phyloP scores from a whole-genome alignment of 495 filamentous ascomycete genomes.

The Talaromyces nanjingensis region DNA sequence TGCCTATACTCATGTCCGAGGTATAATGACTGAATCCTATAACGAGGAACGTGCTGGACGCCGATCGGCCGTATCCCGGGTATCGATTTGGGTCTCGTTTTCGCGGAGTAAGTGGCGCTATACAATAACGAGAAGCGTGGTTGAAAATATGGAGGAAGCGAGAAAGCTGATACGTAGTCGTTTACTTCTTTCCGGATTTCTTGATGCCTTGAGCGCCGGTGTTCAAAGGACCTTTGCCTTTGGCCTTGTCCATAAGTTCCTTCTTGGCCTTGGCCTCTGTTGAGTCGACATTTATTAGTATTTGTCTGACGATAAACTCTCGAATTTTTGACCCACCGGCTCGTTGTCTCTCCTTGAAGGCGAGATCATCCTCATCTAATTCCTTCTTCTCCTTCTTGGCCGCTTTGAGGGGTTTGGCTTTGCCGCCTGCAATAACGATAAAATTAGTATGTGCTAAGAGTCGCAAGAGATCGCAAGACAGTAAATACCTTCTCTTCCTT shows the following conservation, averaged over 20 bases:
- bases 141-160: neutral
- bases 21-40: constrained; percentile 22
- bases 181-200: constrained; percentile 84
- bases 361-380: constrained; percentile 68
- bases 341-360: constrained; percentile 66
- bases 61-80: constrained; percentile 3
- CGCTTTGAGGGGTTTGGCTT: constrained; percentile 76
- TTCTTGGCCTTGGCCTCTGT: constrained; percentile 73
- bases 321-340: constrained; percentile 46
- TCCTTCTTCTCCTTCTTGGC: constrained; percentile 73
- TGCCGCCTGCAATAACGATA: constrained; percentile 53
- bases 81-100: neutral
- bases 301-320: neutral
- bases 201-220: constrained; percentile 79
- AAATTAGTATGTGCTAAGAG: neutral
- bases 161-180: neutral
- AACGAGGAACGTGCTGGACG: constrained; percentile 4
- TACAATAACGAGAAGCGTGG: neutral
- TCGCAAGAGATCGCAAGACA: neutral
- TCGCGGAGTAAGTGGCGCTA: neutral
- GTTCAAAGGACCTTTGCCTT: constrained; percentile 57
- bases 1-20: neutral
- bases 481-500: constrained; percentile 56
- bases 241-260: constrained; percentile 59
- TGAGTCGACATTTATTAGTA: neutral